Conservation (phyloP, 352 stramenopile species). For the Globisporangium radiosum region DNA sequence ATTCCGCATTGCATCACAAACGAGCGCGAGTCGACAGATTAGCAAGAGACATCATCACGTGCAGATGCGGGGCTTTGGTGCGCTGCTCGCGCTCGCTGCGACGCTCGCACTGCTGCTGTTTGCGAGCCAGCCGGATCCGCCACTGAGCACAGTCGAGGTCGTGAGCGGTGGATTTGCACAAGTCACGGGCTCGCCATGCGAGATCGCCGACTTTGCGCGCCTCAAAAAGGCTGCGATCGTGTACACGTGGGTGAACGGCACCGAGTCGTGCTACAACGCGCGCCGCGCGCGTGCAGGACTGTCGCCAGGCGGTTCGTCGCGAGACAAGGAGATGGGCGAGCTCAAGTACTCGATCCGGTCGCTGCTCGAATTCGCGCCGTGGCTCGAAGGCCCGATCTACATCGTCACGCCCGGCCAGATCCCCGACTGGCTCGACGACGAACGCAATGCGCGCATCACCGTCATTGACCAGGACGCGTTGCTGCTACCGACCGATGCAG, state of each 20-base stretch:
- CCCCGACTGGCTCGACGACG: constrained; percentile 69
- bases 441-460: constrained; percentile 51
- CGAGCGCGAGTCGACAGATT: neutral
- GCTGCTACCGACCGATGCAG: constrained; percentile 51
- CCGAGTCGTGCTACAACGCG: constrained; percentile 71
- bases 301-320: constrained; percentile 48
- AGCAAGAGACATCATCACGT: too few relatives aligned
- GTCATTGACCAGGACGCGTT: constrained; percentile 72
- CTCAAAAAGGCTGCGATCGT: constrained; percentile 66
- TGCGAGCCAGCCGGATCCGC: constrained; percentile 40
- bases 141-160: constrained; percentile 40
- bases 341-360: constrained; percentile 84
- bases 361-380: constrained; percentile 72
- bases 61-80: constrained; percentile 39
- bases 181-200: constrained; percentile 32
- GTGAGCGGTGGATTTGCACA: constrained; percentile 33
- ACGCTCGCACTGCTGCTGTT: constrained; percentile 43
- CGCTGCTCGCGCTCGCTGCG: constrained; percentile 39
- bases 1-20: neutral
- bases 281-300: constrained; percentile 44
- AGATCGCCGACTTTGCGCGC: constrained; percentile 60
- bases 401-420: constrained; percentile 81
- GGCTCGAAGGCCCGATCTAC: constrained; percentile 76
- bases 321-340: constrained; percentile 82
- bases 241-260: constrained; percentile 86